Conservation (phyloP, 768 basidiomycete genomes). For the Hypsizygus marmoreus region DNA sequence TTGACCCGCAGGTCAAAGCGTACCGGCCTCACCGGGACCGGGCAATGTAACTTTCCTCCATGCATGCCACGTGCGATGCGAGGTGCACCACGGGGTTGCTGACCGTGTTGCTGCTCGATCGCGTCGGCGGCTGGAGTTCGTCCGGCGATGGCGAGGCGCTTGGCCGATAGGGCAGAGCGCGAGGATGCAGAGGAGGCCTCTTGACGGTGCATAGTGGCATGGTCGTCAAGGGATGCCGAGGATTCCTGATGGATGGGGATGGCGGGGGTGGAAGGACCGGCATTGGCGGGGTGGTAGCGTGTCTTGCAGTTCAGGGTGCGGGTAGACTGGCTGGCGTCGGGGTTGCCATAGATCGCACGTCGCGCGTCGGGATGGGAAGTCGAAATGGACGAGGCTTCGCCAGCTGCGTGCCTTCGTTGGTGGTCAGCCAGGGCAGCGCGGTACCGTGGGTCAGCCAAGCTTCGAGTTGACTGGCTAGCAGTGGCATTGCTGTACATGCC, state of each 20-base stretch:
- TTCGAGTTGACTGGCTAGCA: slow-evolving; percentile 14
- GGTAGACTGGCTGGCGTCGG: slow-evolving; percentile 5
- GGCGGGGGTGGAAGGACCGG: background rate
- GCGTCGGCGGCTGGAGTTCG: background rate
- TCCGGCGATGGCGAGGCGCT: slow-evolving; percentile 1
- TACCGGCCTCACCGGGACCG: background rate
- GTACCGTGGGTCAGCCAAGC: slow-evolving; percentile 10
- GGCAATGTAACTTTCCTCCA: slow-evolving; percentile 10
- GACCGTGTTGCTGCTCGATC: background rate
- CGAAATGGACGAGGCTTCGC: background rate
- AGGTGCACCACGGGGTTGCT: slow-evolving; percentile 3
- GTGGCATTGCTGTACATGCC: slow-evolving; percentile 3
- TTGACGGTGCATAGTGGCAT: slow-evolving; percentile 8
- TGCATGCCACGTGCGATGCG: slow-evolving; percentile 17
- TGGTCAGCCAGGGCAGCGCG: slow-evolving; percentile 4
- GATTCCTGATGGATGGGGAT: background rate
- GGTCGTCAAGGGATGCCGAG: too few species aligned
- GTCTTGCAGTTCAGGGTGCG: background rate
- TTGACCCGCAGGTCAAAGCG: slow-evolving; percentile 8
- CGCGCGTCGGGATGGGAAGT: background rate
- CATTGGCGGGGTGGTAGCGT: background rate
- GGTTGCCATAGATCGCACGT: slow-evolving; percentile 2
- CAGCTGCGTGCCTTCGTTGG: background rate
- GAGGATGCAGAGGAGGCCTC: slow-evolving; percentile 18
- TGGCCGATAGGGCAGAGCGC: slow-evolving; percentile 9